Conservation (phyloP, 768 basidiomycete species). For the Leucocoprinus sp. region DNA sequence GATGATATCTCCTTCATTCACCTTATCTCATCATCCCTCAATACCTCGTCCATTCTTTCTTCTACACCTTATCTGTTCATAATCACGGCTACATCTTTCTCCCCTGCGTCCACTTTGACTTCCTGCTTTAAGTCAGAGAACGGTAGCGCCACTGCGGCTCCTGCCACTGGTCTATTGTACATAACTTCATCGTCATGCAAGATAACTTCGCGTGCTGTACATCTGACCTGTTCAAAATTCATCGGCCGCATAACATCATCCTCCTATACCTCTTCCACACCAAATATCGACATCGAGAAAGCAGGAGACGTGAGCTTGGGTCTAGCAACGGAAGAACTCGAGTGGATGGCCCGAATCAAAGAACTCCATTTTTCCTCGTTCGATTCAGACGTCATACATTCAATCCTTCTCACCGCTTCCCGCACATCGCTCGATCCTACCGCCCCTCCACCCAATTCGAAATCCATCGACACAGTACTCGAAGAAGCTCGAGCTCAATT, state of each 20-base stretch:
- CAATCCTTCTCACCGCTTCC: constrained; percentile 58
- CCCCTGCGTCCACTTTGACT: not conserved
- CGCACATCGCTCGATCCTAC: constrained; percentile 53
- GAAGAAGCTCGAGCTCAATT: constrained; percentile 51
- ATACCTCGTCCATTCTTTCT: constrained; percentile 30
- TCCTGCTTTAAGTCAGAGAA: not conserved
- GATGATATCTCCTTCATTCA: constrained; percentile 51
- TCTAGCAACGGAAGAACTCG: constrained; percentile 11
- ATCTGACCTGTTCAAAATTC: constrained; percentile 62
- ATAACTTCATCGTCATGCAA: constrained; percentile 48
- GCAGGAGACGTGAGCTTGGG: not conserved
- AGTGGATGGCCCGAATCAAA: constrained; percentile 41
- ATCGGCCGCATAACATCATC: constrained; percentile 46
- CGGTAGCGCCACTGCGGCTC: constrained; percentile 10
- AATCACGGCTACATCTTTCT: constrained; percentile 30
- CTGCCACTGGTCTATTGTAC: constrained; percentile 37
- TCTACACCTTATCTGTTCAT: constrained; percentile 38
- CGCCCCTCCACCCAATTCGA: constrained; percentile 56
- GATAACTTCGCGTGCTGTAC: constrained; percentile 57
- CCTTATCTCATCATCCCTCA: constrained; percentile 41
- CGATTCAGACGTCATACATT: constrained; percentile 63
- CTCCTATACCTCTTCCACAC: constrained; percentile 15
- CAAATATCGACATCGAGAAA: not conserved
- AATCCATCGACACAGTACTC: constrained; percentile 50
- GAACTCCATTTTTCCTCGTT: constrained; percentile 47